Evolutionary conservation across 768 basidiomycete genomes (phyloP), one percentile per base, ranked within the genome.

Genomic region (Pulveroboletus sp.): DNA sequence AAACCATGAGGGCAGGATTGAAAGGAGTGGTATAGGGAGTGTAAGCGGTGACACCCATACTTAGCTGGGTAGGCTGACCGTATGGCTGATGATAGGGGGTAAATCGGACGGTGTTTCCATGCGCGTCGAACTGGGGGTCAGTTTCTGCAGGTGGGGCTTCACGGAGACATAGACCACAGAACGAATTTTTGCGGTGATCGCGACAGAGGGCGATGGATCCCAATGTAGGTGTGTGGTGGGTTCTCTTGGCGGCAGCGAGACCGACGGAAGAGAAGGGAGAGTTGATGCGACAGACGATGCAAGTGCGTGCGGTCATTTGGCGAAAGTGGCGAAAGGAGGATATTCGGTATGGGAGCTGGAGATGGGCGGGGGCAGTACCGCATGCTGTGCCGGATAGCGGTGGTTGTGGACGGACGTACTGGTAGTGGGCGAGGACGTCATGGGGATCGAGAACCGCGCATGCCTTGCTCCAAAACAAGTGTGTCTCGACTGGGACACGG

Each of bases 281-380:
- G 64, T 88, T 89, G 60, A 89, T 72, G 15, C 86, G 78, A 69
- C 87, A 90, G 30, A 88, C 76, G 38, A 75, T 66, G 68, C 87
- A 90, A 27, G 76, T 77, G 50, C 65, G 72, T 21, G 57, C 62
- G 35, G 77, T 66, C 56, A 89, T 78, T 48, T 77, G 75, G 38
- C 79, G 82, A 63, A 81, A 83, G 60, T 88, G 86, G 39, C 71
- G 76, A 58, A 79, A 83, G 6, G 80, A 74, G 0, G 78, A 71
- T 36, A 77, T 61, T 47, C 71, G 72, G 39, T 70, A 67, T 1
- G 72, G 66, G 5, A 58, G 63, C 6, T 58, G 64, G n/a, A 60
- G 64, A 11, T 65, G 49, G 1, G 67, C 55, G 5, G 72, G 62
- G 21, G 74, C 68, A 18, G 75, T 68, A 33, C 60, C 63, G 35